These are phyloP conservation scores for Sextonia rubra DNA, from an alignment of 164 flowering plant species.

Conservation along the genomic window DNA sequence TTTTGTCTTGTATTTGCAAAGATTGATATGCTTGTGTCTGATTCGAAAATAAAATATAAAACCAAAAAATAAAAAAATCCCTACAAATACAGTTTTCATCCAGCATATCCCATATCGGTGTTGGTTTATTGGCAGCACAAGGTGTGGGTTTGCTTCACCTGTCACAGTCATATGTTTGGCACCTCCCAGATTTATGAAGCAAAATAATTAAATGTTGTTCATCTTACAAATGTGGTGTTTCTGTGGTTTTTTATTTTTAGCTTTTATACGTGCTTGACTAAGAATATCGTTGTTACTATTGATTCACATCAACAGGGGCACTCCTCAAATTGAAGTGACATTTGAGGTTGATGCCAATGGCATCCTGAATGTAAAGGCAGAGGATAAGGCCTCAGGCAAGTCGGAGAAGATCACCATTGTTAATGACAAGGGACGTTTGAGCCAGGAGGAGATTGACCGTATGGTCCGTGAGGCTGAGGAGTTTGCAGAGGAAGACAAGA, in stretches of 20 bases:
- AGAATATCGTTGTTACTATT: no score
- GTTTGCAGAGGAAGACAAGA: slow-evolving; percentile 87
- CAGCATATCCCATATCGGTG: no score
- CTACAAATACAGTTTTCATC: no score
- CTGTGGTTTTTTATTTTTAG: no score
- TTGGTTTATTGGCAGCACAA: no score
- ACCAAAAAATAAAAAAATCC: no score
- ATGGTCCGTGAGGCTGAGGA: slow-evolving; percentile 91
- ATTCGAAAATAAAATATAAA: no score
- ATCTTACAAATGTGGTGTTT: no score
- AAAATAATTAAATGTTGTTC: neutral
- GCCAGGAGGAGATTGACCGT: slow-evolving; percentile 80
- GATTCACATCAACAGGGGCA: slow-evolving; percentile 45
- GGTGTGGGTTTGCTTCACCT: neutral
- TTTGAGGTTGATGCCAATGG: slow-evolving; percentile 88
- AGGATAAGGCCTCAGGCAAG: slow-evolving; percentile 71
- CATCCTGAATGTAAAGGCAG: slow-evolving; percentile 73
- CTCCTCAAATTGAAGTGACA: slow-evolving; percentile 84
- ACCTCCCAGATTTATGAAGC: neutral
- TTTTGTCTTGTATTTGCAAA: no score
- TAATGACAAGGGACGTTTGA: slow-evolving; percentile 73
- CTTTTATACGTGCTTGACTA: no score
- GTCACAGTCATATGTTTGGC: neutral
- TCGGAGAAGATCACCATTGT: slow-evolving; percentile 83
- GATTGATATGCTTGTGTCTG: no score